A percentile compares a stretch with the other conserved stretches of the same genome.
Conservation (phyloP, 1,284 basidiomycete species). For the Malassezia restricta region DNA sequence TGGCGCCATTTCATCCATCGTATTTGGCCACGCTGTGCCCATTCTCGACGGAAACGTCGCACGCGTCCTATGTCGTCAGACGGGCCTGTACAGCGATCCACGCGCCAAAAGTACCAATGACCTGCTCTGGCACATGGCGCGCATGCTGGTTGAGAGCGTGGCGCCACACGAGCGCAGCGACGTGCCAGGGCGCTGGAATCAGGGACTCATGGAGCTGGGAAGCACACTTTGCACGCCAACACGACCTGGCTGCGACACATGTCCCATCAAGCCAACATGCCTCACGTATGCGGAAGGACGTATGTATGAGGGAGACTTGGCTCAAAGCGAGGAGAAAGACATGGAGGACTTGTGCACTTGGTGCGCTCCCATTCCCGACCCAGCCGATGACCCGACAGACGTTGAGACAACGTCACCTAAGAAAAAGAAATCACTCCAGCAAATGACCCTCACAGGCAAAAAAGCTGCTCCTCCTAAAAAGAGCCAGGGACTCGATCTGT, state of each 20-base stretch:
- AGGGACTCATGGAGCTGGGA: slow-evolving; percentile 44
- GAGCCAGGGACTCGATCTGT: not conserved
- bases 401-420: not conserved
- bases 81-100: slow-evolving; percentile 29
- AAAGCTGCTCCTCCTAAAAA: not conserved
- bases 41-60: slow-evolving; percentile 41
- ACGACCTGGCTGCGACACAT: slow-evolving; percentile 25
- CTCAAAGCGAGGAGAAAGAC: slow-evolving; percentile 9
- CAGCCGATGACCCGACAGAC: not conserved
- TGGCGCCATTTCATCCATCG: slow-evolving; percentile 44
- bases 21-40: slow-evolving; percentile 34
- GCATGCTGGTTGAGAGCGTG: slow-evolving; percentile 23
- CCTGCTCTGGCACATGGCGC: slow-evolving; percentile 32
- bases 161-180: slow-evolving; percentile 7
- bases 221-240: slow-evolving; percentile 29
- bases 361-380: slow-evolving; percentile 28
- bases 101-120: slow-evolving; percentile 33
- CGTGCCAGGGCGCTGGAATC: slow-evolving; percentile 38
- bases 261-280: slow-evolving; percentile 29
- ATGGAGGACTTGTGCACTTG: slow-evolving; percentile 34
- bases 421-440: slow-evolving; percentile 11
- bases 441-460: slow-evolving; percentile 16
- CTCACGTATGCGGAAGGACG: slow-evolving; percentile 16
- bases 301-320: not conserved
- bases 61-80: slow-evolving; percentile 34